Conservation (phyloP, 1,139 yeast genomes). For the Geotrichum cucujoidarum region DNA sequence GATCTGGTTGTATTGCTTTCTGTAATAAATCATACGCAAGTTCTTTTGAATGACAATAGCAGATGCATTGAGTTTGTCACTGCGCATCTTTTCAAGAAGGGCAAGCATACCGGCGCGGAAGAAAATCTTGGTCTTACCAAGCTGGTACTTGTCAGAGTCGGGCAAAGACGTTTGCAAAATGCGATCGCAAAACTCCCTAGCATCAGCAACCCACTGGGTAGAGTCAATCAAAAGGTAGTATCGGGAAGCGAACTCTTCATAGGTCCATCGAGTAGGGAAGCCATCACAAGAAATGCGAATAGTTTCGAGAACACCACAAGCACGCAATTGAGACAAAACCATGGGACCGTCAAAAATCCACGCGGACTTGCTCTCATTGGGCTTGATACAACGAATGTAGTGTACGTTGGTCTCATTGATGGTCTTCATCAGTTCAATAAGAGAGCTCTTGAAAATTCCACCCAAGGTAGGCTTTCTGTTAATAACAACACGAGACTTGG, state of each 20-base stretch:
- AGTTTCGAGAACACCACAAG: constrained; percentile 97
- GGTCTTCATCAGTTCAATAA: constrained; percentile 88
- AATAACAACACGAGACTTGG: constrained; percentile 39
- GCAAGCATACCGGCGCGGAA: constrained; percentile 95
- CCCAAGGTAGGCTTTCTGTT: constrained; percentile 90
- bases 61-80: constrained; percentile 68
- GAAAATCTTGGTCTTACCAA: constrained; percentile 77
- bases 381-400: constrained; percentile 95
- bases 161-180: constrained; percentile 62
- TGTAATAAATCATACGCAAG: constrained; percentile 60
- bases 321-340: constrained; percentile 93
- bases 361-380: constrained; percentile 87
- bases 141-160: constrained; percentile 67
- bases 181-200: constrained; percentile 59
- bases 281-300: constrained; percentile 97
- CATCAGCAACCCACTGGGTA: constrained; percentile 57
- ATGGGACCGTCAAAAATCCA: constrained; percentile 95
- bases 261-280: constrained; percentile 94
- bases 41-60: constrained; percentile 87
- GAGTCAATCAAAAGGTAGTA: constrained; percentile 80
- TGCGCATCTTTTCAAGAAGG: constrained; percentile 74
- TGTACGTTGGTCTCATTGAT: constrained; percentile 93
- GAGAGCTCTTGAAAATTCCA: constrained; percentile 85
- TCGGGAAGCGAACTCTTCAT: constrained; percentile 86
- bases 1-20: constrained; percentile 54